These are phyloP conservation scores for Botrytis tulipae DNA, from an alignment of 2,329 filamentous ascomycete genomes.

Conservation along the genomic window DNA sequence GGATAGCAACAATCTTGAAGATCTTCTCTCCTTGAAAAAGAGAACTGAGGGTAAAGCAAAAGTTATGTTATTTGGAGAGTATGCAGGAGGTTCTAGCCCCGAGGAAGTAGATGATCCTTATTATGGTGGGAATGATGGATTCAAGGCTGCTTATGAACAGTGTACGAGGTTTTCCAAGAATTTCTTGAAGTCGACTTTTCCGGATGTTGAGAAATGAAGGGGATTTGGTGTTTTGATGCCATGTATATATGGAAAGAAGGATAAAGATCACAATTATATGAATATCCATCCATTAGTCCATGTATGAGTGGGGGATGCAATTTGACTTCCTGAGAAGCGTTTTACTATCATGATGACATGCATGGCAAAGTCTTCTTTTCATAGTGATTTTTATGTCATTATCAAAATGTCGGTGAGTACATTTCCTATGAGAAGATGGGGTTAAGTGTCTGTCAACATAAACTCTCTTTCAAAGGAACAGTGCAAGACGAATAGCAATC, in stretches of 20 bases:
- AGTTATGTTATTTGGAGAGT: conserved; percentile 83
- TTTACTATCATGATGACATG: background rate
- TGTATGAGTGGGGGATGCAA: background rate
- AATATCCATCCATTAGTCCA: background rate
- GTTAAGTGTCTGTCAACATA: background rate
- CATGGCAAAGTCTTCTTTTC: background rate
- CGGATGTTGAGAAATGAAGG: conserved; percentile 31
- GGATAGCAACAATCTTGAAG: conserved; percentile 77
- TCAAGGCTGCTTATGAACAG: conserved; percentile 84
- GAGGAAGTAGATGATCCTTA: conserved; percentile 88
- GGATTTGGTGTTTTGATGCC: background rate
- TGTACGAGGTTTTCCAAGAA: conserved; percentile 72
- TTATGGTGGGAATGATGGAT: conserved; percentile 81
- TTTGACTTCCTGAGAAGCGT: background rate
- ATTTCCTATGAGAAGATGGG: background rate
- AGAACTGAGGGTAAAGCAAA: conserved; percentile 57
- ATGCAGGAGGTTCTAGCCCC: conserved; percentile 51
- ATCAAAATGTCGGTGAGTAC: conserved; percentile 2
- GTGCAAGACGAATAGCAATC: background rate
- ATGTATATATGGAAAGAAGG: background rate
- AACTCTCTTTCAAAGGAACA: background rate
- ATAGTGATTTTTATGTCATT: background rate
- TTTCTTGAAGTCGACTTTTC: conserved; percentile 36
- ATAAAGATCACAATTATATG: conserved; percentile 8
- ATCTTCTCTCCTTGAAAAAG: conserved; percentile 60